Base-by-base conservation (phyloP, 129 eudicot genomes). In the Helichrysum umbraculigerum region DNA sequence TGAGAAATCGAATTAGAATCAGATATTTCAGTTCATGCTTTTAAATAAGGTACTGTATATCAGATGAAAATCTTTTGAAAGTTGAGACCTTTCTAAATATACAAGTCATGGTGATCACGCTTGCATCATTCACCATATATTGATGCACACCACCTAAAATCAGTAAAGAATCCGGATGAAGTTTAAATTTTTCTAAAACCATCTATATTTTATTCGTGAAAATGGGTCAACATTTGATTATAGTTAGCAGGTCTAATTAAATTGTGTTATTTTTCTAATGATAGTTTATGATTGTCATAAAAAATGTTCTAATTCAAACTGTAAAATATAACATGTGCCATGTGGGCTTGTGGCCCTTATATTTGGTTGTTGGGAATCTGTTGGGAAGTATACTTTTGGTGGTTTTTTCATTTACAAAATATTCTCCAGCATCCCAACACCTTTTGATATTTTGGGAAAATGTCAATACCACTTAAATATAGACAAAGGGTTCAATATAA, bases 301-400 rank as follows among this genome's bases (percentile, higher is more conserved):
- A 41, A 41, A 9, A 10, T 41, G 47, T 50, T 41, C 32, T 71
- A 52, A n/a, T 71, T 30, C 10, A 51, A 28, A 8, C 30, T 47
- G 17, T 71, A 51, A 47, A 51, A 52, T 50, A 17, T 34, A 6
- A 61, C 16, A 47, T 47, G 6, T 47, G n/a, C 50, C 50, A 42
- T 42, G 50, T 42, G 50, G 50, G 50, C 35, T 19, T n/a, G 39
- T 52, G 76, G 51, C 22, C 77, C 68, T 58, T 58, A 57, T 73
- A 58, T 57, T 73, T 35, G 68, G 77, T 73, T 19, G 77, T 59
- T 22, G 77, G 56, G 75, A 50, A 51, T 59, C 75, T 20, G 32
- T 37, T 51, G 63, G 60, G 52, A 22, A 56, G 50, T 20, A 34
- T 34, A 33, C 42, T 72, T 72, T 51, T 57, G 68, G 25, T 20